Percentiles rank a stretch among this genome's conserved stretches.
These are phyloP conservation scores for Candida tropicalis DNA, from an alignment of 1,139 yeast species.

Conservation along the genomic window DNA sequence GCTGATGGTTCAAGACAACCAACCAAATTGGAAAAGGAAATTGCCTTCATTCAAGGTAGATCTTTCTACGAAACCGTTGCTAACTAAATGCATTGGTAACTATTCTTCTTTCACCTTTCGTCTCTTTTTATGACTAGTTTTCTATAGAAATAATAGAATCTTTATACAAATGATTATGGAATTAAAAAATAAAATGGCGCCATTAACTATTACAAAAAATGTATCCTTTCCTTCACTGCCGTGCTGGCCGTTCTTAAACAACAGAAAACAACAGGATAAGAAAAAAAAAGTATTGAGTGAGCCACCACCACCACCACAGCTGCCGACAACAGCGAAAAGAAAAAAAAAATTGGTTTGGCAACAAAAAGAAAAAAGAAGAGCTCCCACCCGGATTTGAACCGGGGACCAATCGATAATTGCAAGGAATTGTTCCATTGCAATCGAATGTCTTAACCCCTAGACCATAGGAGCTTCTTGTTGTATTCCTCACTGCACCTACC, in stretches of 20 bases:
- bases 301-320: too few species aligned
- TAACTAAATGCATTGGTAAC: neutral
- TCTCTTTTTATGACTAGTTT: neutral
- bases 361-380: slow-evolving; percentile 7
- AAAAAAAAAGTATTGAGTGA: neutral
- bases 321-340: too few species aligned
- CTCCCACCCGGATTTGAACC: slow-evolving; percentile 15
- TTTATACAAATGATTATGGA: neutral
- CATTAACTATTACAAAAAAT: too few species aligned
- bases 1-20: slow-evolving; percentile 53
- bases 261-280: neutral
- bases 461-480: slow-evolving; percentile 8
- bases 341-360: neutral
- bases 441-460: slow-evolving; percentile 13
- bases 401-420: slow-evolving; percentile 13
- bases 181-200: too few species aligned
- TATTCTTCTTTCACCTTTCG: neutral
- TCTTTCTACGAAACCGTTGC: slow-evolving; percentile 26
- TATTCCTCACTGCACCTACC: neutral
- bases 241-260: neutral
- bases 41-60: slow-evolving; percentile 67
- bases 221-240: too few species aligned
- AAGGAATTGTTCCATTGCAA: slow-evolving; percentile 8
- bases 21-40: slow-evolving; percentile 60
- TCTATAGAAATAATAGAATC: neutral